A percentile compares a stretch with the other conserved stretches of the same genome.
Evolutionary conservation across 768 basidiomycete genomes (phyloP).

Genomic region (Hericium rajendrae): DNA sequence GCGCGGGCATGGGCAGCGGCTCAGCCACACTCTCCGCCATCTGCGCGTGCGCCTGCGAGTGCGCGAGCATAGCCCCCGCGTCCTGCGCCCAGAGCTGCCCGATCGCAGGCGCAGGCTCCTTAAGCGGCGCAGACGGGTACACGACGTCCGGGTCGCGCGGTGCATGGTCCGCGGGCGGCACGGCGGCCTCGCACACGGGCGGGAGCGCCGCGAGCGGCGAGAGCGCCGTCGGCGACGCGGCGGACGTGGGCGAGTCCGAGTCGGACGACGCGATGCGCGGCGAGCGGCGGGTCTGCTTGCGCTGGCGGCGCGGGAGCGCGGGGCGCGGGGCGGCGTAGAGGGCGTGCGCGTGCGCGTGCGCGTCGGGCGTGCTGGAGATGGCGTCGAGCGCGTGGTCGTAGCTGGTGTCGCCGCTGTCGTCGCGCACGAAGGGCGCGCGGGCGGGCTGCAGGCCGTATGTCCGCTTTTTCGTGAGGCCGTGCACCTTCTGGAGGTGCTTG

Average conservation of each 20-base stretch:
- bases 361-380: background rate
- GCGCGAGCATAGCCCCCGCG: background rate
- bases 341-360: constrained; percentile 4
- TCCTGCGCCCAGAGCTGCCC: background rate
- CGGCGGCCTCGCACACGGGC: background rate
- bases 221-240: constrained; percentile 7
- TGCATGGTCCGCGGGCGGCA: background rate
- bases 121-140: background rate
- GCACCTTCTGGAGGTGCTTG: constrained; percentile 13
- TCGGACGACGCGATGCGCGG: constrained; percentile 11
- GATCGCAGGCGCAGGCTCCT: background rate
- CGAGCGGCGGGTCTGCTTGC: background rate
- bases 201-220: background rate
- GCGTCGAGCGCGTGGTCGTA: background rate
- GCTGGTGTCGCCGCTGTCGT: background rate
- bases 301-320: background rate
- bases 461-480: constrained; percentile 15
- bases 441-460: constrained; percentile 11
- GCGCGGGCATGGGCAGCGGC: background rate
- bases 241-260: constrained; percentile 10
- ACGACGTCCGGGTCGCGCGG: background rate
- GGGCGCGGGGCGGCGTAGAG: constrained; percentile 8
- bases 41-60: background rate
- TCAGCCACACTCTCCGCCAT: background rate
- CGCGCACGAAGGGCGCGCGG: constrained; percentile 12